Base-by-base conservation (phyloP, 1,139 yeast species). In the Arxiozyma heterogenica region DNA sequence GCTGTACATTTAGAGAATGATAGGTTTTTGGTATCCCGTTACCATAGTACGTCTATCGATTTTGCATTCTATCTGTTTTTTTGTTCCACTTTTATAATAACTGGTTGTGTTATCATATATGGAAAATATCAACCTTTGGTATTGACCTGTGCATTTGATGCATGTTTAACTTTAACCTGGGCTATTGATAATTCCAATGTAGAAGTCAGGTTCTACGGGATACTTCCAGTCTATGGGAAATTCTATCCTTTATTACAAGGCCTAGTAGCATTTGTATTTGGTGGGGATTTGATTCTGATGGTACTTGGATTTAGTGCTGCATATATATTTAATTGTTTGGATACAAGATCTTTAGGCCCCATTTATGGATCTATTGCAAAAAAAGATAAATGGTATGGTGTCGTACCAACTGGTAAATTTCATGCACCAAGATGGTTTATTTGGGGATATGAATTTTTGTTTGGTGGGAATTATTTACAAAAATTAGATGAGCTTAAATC, bases 281-380 rank as follows among this genome's bases (percentile, higher is more conserved):
- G 59, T 18, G 64, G 57, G 12, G 58, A 55, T 51, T 61, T 62
- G 39, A 51, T 51, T 20, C 41, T 62, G 43, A 55, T 58, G 12
- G 52, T 62, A 42, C 58, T 66, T 42, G 71, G 71, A 21, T 57
- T 61, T 25, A 30, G 50, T 17, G 61, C 65, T 17, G 68, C 63
- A 3, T 69, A 69, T 54, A 41, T 67, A 6, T 67, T 62, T 54
- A 58, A 59, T 25, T 69, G 71, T 53, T 53, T 68, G 44, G 71
- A 68, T 50, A 69, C 71, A 15, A 54, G 64, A 49, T 57, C 69
- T 9, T 61, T 59, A 49, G 72, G 72, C 1, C 71, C 71, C 18
- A 38, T 67, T n/a, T 66, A 61, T 59, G 70, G 71, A 38, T 55
- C 57, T 25, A 27, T 65, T n/a, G 53, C 54, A 8, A 50, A 56